phyloP scores from a whole-genome alignment of 495 filamentous ascomycete genomes.

The Friedmanniomyces endolithicus region DNA sequence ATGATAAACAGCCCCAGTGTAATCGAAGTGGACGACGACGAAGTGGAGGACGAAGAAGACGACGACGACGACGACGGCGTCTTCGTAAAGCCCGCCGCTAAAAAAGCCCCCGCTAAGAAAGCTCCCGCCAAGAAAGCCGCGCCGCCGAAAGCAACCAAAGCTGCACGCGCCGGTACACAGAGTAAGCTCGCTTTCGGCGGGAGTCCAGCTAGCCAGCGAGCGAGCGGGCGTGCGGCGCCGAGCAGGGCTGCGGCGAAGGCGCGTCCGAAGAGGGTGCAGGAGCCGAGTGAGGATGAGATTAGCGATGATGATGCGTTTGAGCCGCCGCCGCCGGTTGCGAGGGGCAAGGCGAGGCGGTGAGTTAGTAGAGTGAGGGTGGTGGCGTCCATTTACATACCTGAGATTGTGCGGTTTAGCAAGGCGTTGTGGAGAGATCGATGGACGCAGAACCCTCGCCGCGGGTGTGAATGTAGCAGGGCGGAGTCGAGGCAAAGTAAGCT shows the following conservation, averaged over 20 bases:
- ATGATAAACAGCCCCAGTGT: conserved; percentile 28
- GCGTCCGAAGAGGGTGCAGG: conserved; percentile 4
- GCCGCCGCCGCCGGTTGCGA: conserved; percentile 31
- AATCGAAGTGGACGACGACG: conserved; percentile 35
- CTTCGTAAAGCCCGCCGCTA: conserved; percentile 40
- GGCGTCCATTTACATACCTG: no score
- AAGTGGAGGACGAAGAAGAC: conserved; percentile 56
- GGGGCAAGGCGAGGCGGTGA: conserved; percentile 12
- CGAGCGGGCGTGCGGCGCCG: background rate
- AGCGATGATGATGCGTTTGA: conserved; percentile 74
- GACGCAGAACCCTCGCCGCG: no score
- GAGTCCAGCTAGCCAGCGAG: background rate
- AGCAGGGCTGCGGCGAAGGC: conserved; percentile 3
- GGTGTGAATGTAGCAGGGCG: no score
- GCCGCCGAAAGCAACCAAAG: conserved; percentile 20
- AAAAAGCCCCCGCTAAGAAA: conserved; percentile 25
- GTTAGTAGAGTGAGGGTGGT: background rate
- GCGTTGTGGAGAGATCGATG: background rate
- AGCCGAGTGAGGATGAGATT: conserved; percentile 61
- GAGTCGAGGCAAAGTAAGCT: no score
- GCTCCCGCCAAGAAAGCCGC: conserved; percentile 16
- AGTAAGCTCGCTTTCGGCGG: conserved; percentile 22
- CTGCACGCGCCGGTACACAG: conserved; percentile 36
- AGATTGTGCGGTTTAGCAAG: background rate
- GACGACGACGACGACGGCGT: conserved; percentile 40